phyloP scores from a whole-genome alignment of 768 basidiomycete genomes.

The Mycena leptocephala region DNA sequence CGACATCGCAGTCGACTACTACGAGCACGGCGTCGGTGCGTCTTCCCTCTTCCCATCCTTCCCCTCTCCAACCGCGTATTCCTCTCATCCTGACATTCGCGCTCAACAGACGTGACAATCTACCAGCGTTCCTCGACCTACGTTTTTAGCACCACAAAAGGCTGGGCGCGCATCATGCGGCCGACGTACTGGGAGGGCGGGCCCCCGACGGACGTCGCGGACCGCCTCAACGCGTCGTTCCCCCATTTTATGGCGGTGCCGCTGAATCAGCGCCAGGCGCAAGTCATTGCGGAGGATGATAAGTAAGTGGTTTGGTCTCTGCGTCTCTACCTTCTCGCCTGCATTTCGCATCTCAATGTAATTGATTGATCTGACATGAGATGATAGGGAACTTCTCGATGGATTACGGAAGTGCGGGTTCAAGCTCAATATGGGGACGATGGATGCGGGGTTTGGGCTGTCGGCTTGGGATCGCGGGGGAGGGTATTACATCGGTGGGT shows the following conservation, averaged over 20 bases:
- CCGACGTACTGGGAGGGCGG: constrained; percentile 53
- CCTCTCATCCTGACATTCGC: background rate
- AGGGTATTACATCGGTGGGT: constrained; percentile 71
- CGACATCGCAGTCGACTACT: constrained; percentile 29
- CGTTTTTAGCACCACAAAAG: constrained; percentile 56
- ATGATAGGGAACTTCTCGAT: constrained; percentile 58
- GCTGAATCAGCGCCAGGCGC: constrained; percentile 51
- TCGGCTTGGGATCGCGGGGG: constrained; percentile 58
- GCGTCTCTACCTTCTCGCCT: background rate
- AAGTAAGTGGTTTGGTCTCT: constrained; percentile 43
- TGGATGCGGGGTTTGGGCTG: constrained; percentile 60
- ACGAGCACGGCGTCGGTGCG: constrained; percentile 28
- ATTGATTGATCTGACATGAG: background rate
- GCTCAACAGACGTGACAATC: constrained; percentile 48
- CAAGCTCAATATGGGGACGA: constrained; percentile 58
- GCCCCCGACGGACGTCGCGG: constrained; percentile 56
- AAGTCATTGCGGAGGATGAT: constrained; percentile 60
- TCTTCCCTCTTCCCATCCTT: background rate
- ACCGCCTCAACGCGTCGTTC: constrained; percentile 54
- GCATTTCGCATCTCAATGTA: background rate
- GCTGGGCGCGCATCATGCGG: constrained; percentile 32
- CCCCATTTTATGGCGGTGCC: constrained; percentile 43
- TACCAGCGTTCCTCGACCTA: constrained; percentile 63
- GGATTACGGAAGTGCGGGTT: constrained; percentile 66
- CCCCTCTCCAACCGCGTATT: background rate